phyloP scores from a whole-genome alignment of 345 rosid genomes.

The Euclidium syriacum region DNA sequence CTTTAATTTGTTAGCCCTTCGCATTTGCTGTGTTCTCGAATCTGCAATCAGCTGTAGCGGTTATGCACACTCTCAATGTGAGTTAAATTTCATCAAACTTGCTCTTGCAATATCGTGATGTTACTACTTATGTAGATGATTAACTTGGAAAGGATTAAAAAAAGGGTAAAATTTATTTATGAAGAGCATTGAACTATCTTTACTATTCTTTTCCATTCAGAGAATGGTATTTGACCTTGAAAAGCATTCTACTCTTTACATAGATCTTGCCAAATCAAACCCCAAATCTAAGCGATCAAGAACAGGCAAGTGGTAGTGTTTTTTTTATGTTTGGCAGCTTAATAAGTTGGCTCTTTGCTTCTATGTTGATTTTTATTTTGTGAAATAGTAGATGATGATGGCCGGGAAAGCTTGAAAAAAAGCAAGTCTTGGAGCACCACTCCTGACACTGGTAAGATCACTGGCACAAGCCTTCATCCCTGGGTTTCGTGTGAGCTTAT shows the following conservation, averaged over 20 bases:
- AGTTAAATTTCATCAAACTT: slow-evolving; percentile 17
- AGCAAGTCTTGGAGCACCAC: slow-evolving; percentile 29
- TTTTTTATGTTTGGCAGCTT: not conserved
- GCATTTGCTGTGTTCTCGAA: slow-evolving; percentile 80
- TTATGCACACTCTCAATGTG: slow-evolving; percentile 77
- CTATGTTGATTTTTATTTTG: not conserved
- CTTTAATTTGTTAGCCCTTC: slow-evolving; percentile 48
- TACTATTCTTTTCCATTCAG: slow-evolving; percentile 32
- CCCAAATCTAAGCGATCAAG: slow-evolving; percentile 82
- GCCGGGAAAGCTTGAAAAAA: slow-evolving; percentile 17
- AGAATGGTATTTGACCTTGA: slow-evolving; percentile 92
- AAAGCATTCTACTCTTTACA: slow-evolving; percentile 66
- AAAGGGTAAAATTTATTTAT: not conserved
- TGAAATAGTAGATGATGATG: slow-evolving; percentile 18
- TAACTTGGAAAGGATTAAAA: no score
- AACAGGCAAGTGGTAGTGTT: slow-evolving; percentile 39
- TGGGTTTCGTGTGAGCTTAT: slow-evolving; percentile 1
- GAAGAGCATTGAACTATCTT: not conserved
- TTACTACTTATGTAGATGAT: no score
- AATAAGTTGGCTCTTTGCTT: not conserved
- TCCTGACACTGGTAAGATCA: slow-evolving; percentile 53
- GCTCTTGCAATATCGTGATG: no score
- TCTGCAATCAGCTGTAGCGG: slow-evolving; percentile 69
- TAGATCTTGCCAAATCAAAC: slow-evolving; percentile 89
- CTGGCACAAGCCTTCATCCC: slow-evolving; percentile 8